A percentile compares a stretch with the other conserved stretches of the same genome.
Conservation (phyloP, 2,329 filamentous ascomycete species). For the Harringtonia lauricola region DNA sequence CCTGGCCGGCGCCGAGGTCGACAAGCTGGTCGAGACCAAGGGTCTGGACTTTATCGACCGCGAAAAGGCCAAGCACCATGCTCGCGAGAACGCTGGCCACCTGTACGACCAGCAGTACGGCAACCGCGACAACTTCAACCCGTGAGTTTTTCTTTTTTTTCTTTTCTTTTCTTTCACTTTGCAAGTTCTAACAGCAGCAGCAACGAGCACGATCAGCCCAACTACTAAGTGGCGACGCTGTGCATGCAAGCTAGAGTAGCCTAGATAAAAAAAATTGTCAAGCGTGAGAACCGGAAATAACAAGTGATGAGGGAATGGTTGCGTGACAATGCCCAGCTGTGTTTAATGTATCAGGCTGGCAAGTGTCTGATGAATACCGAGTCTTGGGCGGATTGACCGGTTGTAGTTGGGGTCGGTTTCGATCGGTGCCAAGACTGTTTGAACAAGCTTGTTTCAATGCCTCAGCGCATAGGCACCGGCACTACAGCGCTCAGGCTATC, state of each 20-base stretch:
- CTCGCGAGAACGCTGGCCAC: slow-evolving; percentile 43
- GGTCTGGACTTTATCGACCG: slow-evolving; percentile 49
- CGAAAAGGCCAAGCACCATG: slow-evolving; percentile 47
- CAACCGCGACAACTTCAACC: slow-evolving; percentile 40
- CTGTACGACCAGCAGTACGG: slow-evolving; percentile 55
- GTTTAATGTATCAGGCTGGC: no score
- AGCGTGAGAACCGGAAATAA: not conserved
- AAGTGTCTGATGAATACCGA: no score
- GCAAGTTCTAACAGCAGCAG: not conserved
- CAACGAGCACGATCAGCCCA: slow-evolving; percentile 1
- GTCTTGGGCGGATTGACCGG: no score
- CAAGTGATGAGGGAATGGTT: no score
- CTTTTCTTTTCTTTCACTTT: not conserved
- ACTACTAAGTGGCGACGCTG: not conserved
- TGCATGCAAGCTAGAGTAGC: not conserved
- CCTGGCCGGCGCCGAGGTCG: slow-evolving; percentile 62
- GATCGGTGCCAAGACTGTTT: no score
- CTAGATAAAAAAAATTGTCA: not conserved
- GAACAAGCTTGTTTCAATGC: no score
- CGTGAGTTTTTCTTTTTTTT: slow-evolving; percentile 27
- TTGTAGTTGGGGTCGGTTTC: no score
- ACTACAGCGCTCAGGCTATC: no score
- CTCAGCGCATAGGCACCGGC: no score
- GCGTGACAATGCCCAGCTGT: no score
- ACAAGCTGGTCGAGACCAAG: slow-evolving; percentile 64